phyloP scores from a whole-genome alignment of 768 basidiomycete species.

The Lanmaoa rubissima region DNA sequence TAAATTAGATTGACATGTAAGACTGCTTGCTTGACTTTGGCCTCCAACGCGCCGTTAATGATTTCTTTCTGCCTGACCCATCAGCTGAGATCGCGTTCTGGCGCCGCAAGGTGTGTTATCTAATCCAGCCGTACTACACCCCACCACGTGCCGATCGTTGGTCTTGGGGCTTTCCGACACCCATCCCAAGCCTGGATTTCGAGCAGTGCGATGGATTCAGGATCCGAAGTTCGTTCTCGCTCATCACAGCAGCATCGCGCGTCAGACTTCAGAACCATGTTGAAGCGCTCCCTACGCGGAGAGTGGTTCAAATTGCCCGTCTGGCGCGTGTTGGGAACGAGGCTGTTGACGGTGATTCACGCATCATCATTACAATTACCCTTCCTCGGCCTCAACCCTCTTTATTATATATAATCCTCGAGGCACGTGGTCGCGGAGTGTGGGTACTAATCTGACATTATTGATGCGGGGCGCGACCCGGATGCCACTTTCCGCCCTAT shows the following conservation, averaged over 20 bases:
- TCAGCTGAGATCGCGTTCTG: conserved; percentile 20
- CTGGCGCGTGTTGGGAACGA: conserved; percentile 29
- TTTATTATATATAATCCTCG: conserved; percentile 15
- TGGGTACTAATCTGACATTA: conserved; percentile 8
- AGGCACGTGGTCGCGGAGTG: conserved; percentile 18
- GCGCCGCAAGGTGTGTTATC: conserved; percentile 26
- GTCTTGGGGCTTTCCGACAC: neutral
- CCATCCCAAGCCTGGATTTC: neutral
- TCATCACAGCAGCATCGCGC: neutral
- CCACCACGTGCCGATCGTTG: conserved; percentile 16
- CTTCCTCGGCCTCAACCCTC: conserved; percentile 23
- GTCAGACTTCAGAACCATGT: neutral
- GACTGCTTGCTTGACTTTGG: conserved; percentile 16
- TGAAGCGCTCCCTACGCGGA: conserved; percentile 4
- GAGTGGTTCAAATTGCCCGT: conserved; percentile 19
- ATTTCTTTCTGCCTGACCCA: conserved; percentile 16
- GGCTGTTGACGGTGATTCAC: conserved; percentile 28
- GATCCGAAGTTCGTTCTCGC: neutral
- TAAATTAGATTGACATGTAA: conserved; percentile 37
- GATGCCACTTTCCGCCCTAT: neutral
- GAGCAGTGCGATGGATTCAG: neutral
- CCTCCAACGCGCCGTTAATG: conserved; percentile 23
- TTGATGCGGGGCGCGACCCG: conserved; percentile 4
- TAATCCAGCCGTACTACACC: conserved; percentile 22
- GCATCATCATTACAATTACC: conserved; percentile 21